Base-by-base conservation (phyloP, 2,329 filamentous ascomycete genomes). In the Xylariaceae sp. region DNA sequence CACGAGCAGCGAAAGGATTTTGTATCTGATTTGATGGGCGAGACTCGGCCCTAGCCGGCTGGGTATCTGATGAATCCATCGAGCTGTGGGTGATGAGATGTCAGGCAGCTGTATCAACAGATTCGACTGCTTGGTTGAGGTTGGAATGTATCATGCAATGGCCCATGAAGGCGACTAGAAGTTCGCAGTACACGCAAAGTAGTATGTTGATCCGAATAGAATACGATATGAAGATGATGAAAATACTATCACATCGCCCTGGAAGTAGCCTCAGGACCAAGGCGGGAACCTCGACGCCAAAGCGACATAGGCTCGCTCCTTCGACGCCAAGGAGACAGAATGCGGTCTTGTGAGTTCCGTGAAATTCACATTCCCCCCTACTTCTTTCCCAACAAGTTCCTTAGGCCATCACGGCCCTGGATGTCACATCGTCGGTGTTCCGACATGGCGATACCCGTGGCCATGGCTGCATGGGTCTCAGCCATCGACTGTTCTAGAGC, bases 1-100 rank as follows among this genome's bases (percentile, higher is more conserved):
- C 75, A 15, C 64, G 72, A 58, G 67, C 72, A 30, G 23, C 4
- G 23, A 30, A 30, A 30, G 4, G 23, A 30, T 4, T 30, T 30
- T 30, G 4, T 5, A 30, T 6, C 23, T 4, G 4, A 30, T 30
- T 30, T 5, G 23, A 30, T 30, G 4, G 4, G 23, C 4, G 23
- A 30, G 23, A 30, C 5, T 5, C 23, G 23, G 4, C 23, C 23
- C 23, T 4, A 5, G 23, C 23, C 23, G 23, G 23, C 23, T 30
- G 23, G 23, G 23, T 30, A 30, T 5, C 23, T 30, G 23, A 30
- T 30, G 23, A 30, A 30, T 30, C 23, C 23, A 30, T 30, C 23
- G 23, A 30, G 23, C 5, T 30, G 4, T 30, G 23, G 23, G 23
- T 5, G 23, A 30, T 30, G 23, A 4, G 23, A 30, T 4, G 4